Conservation (phyloP, 352 stramenopile genomes). For the Globisporangium ultimum region DNA sequence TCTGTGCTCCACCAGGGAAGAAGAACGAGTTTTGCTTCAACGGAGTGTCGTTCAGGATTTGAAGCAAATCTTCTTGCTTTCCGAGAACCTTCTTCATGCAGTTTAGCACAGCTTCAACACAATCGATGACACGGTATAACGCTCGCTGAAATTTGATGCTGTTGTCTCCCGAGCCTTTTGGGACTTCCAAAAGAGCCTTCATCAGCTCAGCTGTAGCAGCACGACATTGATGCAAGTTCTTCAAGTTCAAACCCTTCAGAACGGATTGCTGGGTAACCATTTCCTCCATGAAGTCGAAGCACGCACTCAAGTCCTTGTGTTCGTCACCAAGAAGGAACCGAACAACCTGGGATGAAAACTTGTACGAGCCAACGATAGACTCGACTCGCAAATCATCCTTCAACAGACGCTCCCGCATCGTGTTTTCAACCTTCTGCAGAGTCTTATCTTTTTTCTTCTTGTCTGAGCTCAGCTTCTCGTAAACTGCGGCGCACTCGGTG, state of each 20-base stretch:
- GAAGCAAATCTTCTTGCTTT: constrained; percentile 86
- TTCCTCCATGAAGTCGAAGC: constrained; percentile 86
- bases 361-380: constrained; percentile 81
- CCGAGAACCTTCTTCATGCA: constrained; percentile 81
- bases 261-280: constrained; percentile 69
- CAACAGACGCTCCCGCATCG: constrained; percentile 78
- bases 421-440: constrained; percentile 83
- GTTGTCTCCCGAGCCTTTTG: constrained; percentile 63
- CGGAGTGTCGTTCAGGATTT: constrained; percentile 81
- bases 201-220: constrained; percentile 70
- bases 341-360: constrained; percentile 83
- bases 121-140: constrained; percentile 85
- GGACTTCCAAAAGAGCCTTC: constrained; percentile 84
- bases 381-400: constrained; percentile 86
- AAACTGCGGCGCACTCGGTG: constrained; percentile 68
- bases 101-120: constrained; percentile 73
- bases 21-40: constrained; percentile 88
- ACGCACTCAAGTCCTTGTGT: constrained; percentile 80
- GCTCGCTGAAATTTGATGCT: constrained; percentile 88
- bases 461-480: constrained; percentile 80
- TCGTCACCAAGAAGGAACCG: constrained; percentile 78
- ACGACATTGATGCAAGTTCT: constrained; percentile 71
- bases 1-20: constrained; percentile 78
- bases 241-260: constrained; percentile 83
- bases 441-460: constrained; percentile 90